These are phyloP conservation scores for Cyberlindnera maritima DNA, from an alignment of 805 yeast species.

Conservation along the genomic window DNA sequence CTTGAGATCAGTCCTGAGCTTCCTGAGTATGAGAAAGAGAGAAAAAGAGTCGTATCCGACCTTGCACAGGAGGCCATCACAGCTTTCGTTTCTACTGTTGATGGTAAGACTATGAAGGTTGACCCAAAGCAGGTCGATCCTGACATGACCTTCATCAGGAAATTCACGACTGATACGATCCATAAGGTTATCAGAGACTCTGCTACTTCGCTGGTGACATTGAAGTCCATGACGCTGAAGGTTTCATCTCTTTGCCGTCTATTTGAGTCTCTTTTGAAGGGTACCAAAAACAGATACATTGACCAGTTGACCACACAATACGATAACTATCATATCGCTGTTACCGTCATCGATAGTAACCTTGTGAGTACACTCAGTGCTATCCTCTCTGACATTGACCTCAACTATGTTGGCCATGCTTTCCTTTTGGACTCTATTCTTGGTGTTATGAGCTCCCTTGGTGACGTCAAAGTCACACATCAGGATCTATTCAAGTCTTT, in stretches of 20 bases:
- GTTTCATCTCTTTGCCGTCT: slow-evolving; percentile 37
- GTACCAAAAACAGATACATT: slow-evolving; percentile 19
- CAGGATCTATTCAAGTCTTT: slow-evolving; percentile 55
- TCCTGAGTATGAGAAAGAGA: slow-evolving; percentile 39
- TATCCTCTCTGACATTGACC: slow-evolving; percentile 63
- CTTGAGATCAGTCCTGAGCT: slow-evolving; percentile 41
- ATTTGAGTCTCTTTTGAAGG: slow-evolving; percentile 26
- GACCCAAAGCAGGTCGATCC: slow-evolving; percentile 57
- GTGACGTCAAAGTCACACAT: slow-evolving; percentile 52
- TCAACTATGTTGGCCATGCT: slow-evolving; percentile 67
- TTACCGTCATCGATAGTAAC: slow-evolving; percentile 65
- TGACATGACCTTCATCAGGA: slow-evolving; percentile 70
- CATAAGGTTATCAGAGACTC: slow-evolving; percentile 60
- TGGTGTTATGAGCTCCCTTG: slow-evolving; percentile 54
- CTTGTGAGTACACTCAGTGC: slow-evolving; percentile 55
- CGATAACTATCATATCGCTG: slow-evolving; percentile 65
- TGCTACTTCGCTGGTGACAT: slow-evolving; percentile 31
- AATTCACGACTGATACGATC: slow-evolving; percentile 67
- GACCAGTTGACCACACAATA: slow-evolving; percentile 39
- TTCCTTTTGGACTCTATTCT: slow-evolving; percentile 57
- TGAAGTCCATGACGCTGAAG: slow-evolving; percentile 51
- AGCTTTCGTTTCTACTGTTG: slow-evolving; percentile 60
- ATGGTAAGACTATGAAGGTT: slow-evolving; percentile 28
- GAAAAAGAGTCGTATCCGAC: slow-evolving; percentile 57
- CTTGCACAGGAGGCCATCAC: slow-evolving; percentile 60